Evolutionary conservation across 2,329 filamentous ascomycete species (phyloP), one percentile per base, ranked within the genome.

Genomic region (Epichloe baconii): DNA sequence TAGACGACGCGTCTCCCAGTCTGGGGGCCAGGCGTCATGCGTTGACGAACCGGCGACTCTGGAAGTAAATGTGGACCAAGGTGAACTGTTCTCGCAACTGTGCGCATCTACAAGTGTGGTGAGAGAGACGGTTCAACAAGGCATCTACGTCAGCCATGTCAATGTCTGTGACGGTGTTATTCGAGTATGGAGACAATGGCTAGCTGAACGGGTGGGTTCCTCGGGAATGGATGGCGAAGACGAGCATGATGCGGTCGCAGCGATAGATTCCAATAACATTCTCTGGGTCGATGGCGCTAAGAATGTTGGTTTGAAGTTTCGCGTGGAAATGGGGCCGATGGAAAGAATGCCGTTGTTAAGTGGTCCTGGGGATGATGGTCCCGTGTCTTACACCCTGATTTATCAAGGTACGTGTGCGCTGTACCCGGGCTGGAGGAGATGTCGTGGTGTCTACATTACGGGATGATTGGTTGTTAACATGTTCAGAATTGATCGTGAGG

Each of bases 41-140:
- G 59, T 62, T 34, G 66, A 69, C 31, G 69, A 74, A 26, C 64
- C 71, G 7, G 77, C 83, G 2, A 75, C 70, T 14, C 77, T 85
- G 53, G 77, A 76, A 8, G 63, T 91, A 42, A 71, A 73, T 44
- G 70, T 93, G 1, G 86, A 90, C 56, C 76, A 76, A 1, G 76
- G 80, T 54, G 86, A 89, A 65, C 68, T 81, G 17, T 90, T 91
- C 62, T 81, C 83, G 1, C 86, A 93, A 66, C 73, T 93, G 11
- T 85, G 83, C 61, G 77, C 80, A 5, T 72, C 79, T 23, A 78
- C 78, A 7, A 86, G 82, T 59, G 66, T 94, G 38, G 82, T 88
- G 54, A 83, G 83, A 61, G 70, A 80, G 34, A 79, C 81, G 1
- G 76, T 80, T 1, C 73, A 72, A 31, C 74, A 71, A 21, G 82